Base-by-base conservation (phyloP, 1,139 yeast species). In the Yamadazyma siamensis region DNA sequence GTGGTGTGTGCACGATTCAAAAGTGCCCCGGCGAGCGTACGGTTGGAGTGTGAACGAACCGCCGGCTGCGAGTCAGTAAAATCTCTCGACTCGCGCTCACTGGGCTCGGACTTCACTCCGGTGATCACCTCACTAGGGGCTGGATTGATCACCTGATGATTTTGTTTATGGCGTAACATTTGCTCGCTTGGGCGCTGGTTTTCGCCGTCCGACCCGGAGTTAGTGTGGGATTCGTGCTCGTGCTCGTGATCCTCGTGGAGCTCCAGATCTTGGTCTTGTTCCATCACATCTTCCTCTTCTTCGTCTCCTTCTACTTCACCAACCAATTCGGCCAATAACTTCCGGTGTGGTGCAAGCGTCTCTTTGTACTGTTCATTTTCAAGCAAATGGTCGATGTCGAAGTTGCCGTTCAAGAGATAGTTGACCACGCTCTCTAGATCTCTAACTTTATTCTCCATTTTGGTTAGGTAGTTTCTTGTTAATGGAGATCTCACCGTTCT, bases 381-480 rank as follows among this genome's bases (percentile, higher is more conserved):
- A 13, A 61, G 36, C 32, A 60, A 46, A 7, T 52, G 46, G 20
- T 62, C 61, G 14, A 61, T 42, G 31, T 53, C 47, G 21, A 40
- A 40, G 11, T 39, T 35, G 13, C 40, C 39, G 4, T 71, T 67
- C 34, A 68, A 47, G 29, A 68, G 50, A 39, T 43, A 65, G 27
- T 61, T 54, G 15, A 86, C 48, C 25, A 85, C 49, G 20, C 58
- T 56, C 46, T 82, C 85, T 41, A 84, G 59, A 24, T 61, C 66
- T 31, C 65, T 59, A 11, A 80, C 80, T 38, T 80, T 63, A 36
- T 67, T 73, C 54, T 86, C 95, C 25, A 86, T 88, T 33, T 74
- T 74, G 8, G 95, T 85, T 41, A 86, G 62, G 59, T 82, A 83
- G 13, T 83, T 87, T 44, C 96, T 65, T 0, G 95, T 86, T 38